Base-by-base conservation (phyloP, 139 green algal genomes). In the Tetradesmus obliquus region DNA sequence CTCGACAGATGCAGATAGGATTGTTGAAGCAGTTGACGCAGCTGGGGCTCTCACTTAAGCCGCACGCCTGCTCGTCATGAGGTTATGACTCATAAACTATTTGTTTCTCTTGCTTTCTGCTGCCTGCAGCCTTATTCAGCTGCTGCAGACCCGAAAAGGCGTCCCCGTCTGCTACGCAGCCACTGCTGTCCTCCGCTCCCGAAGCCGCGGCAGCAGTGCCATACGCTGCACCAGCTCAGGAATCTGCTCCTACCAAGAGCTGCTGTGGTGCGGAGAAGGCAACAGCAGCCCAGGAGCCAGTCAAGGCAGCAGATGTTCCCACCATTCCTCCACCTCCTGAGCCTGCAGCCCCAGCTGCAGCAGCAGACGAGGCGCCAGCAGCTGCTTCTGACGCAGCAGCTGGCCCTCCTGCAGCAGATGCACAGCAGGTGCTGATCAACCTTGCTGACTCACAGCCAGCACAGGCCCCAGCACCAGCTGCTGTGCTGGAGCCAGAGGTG, bases 371-470 rank as follows among this genome's bases (percentile, higher is more conserved):
- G 17, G 24, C 24, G 22, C 45, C 79, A 45, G 45, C 62, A 20
- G 45, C 85, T 82, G 62, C 22, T 60, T 8, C 85, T n/a, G 85
- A 22, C 24, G 62, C 85, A 82, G 85, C 22, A 19, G 24, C 54
- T 74, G 55, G 13, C 55, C 9, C 58, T 15, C n/a, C 85, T 62
- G 85, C 66, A 57, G 32, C 62, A 24, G 85, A 89, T 15, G 9
- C 62, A 45, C n/a, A 81, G 62, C 85, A 89, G 24, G 62, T 82
- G 62, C 85, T 89, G 60, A 89, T 80, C 17, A 58, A 62, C 32
- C 45, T 82, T 22, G 62, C 55, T 53, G 62, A 80, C n/a, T 81
- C 62, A 54, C 12, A 89, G 45, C 60, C 85, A 58, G 62, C 60
- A 24, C 17, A 62, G 55, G 58, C 85, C 22, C 45, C 60, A 20